These are phyloP conservation scores for Cucumis variabilis DNA, from an alignment of 331 rosid genomes.

Conservation along the genomic window DNA sequence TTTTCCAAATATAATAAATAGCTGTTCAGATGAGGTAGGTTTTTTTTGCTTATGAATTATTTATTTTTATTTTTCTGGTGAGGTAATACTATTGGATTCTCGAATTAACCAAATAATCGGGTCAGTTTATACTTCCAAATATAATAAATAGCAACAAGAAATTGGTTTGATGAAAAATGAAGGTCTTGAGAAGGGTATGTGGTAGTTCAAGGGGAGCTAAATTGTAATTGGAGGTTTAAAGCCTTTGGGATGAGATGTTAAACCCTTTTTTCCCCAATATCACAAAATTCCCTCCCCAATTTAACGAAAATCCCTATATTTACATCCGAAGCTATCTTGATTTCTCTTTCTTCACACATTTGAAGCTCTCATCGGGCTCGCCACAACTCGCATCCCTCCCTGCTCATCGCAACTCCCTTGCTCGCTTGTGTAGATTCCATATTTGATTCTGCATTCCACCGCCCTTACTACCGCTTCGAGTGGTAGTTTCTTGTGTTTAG, in stretches of 20 bases:
- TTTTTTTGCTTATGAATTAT: background rate
- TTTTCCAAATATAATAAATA: background rate
- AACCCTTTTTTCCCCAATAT: too few species aligned
- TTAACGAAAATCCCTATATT: accelerated
- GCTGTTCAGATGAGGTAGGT: background rate
- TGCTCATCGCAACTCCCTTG: too few species aligned
- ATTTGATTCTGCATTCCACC: too few species aligned
- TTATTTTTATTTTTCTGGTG: background rate
- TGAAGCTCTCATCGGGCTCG: too few species aligned
- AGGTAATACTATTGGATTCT: background rate
- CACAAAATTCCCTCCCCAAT: too few species aligned
- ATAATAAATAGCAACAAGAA: background rate
- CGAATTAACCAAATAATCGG: too few species aligned
- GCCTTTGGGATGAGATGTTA: background rate
- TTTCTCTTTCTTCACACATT: too few species aligned
- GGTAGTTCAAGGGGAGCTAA: background rate
- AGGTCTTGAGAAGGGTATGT: background rate
- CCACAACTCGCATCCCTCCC: too few species aligned
- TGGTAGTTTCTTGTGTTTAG: too few species aligned
- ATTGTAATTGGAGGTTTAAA: background rate
- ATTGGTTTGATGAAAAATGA: background rate
- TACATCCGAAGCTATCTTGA: too few species aligned
- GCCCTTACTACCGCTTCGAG: too few species aligned
- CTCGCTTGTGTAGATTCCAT: too few species aligned
- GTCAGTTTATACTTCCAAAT: background rate